Evolutionary conservation across 345 rosid species (phyloP), one percentile per base, ranked within the genome.

Genomic region (Eucalyptus cloeziana): DNA sequence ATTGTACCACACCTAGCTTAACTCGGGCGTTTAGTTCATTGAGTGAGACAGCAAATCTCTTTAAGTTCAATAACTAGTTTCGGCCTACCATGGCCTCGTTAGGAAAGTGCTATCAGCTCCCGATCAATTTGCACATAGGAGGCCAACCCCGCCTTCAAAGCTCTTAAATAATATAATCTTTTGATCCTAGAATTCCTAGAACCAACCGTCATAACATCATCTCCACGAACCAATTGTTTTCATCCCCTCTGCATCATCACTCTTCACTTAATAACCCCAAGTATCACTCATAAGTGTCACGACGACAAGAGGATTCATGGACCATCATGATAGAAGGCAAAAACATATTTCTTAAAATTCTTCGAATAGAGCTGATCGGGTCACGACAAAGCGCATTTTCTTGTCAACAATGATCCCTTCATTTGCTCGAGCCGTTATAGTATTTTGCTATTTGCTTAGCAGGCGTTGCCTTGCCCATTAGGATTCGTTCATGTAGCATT

Each of bases 61-160:
- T 52, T 52, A 52, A 52, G 24, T 7, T 52, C 10, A 52, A 52
- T 24, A 52, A 19, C 5, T 1, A 2, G 10, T 52, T 52, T 52
- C 2, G 2, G 2, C 1, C 2, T 0, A 4, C 10, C 24, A 19
- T 52, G 10, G 4, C 25, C 5, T 52, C 5, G 3, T 52, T 2
- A 52, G 25, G 8, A 52, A 52, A 52, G 25, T 10, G 4, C 2
- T 52, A 21, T 52, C 25, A 52, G 3, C 25, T 52, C 1, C 5
- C 4, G 0, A 52, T 2, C 1, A 22, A 0, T 52, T 21, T 52
- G 25, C 25, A 8, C 10, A 52, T 52, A 52, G 0, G 25, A 52
- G 58, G 9, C 8, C 4, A 52, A 8, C 58, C 25, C 10, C 10
- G 2, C 25, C 10, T 21, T 52, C 5, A 52, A 0, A 52, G 8